Evolutionary conservation across 768 basidiomycete species (phyloP), one percentile per base, ranked within the genome.

Genomic region (Gyrodon lividus): DNA sequence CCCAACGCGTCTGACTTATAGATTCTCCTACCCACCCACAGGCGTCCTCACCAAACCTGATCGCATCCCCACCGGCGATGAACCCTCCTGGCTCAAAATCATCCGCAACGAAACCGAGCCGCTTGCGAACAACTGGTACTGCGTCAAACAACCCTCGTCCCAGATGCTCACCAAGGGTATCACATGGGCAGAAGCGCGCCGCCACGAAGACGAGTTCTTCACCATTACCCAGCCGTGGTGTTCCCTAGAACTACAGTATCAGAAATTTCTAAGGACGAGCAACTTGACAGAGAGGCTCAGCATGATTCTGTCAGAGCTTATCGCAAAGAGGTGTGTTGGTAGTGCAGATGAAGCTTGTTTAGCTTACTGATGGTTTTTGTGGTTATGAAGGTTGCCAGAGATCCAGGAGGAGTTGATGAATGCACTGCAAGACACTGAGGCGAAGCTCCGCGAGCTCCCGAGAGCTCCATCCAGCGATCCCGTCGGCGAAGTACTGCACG

Each of bases 11-110:
- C 12, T 2, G n/a, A n/a, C n/a, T n/a, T n/a, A n/a, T 31, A 31
- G 12, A 2, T n/a, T n/a, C n/a, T n/a, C n/a, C 24, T 12, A 7
- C 7, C 4, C 4, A 26, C 24, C 7, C n/a, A 17, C 48, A 85
- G 85, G 84, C 43, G 83, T 87, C 10, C 70, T 85, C 13, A 88
- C 84, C 0, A 87, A 88, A 54, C 82, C 82, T 0, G 84, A 84
- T 56, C 76, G 80, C 9, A 83, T 54, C 37, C 59, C 58, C 3
- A 1, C 22, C 0, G 65, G 70, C n/a, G 56, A 63, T 5, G 62
- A 60, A 50, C 22, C n/a, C 0, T 8, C 34, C 2, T 89, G 87
- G 88, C 51, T 87, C 2, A 65, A 66, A 0, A 77, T 81, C 54
- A 79, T 87, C 31, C 68, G 76, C 6, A 81, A 83, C 52, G 81